Percentiles rank a stretch among this genome's conserved stretches.
phyloP scores from a whole-genome alignment of 2,329 filamentous ascomycete genomes.

The Didymella glomerata region DNA sequence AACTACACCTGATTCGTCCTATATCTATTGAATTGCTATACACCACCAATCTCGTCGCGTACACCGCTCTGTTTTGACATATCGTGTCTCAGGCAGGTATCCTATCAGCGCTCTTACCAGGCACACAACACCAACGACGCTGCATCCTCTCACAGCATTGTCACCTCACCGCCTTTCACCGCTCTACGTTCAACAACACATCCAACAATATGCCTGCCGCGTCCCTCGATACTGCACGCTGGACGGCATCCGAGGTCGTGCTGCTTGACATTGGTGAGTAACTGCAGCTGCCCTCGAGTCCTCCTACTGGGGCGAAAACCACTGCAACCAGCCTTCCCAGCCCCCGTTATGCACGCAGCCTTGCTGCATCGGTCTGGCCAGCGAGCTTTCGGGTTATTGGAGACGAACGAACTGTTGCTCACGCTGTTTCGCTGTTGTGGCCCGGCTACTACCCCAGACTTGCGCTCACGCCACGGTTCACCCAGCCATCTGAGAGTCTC shows the following conservation, averaged over 20 bases:
- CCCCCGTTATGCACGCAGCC: constrained; percentile 27
- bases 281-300: constrained; percentile 28
- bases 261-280: constrained; percentile 68
- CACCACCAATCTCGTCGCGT: constrained; percentile 32
- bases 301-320: constrained; percentile 22
- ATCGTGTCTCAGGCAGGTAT: constrained; percentile 29
- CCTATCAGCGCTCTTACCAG: constrained; percentile 41
- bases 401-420: constrained; percentile 17
- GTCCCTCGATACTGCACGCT: constrained; percentile 41
- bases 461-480: constrained; percentile 39
- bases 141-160: constrained; percentile 35
- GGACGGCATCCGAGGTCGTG: constrained; percentile 56
- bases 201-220: constrained; percentile 40
- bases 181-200: constrained; percentile 28
- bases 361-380: constrained; percentile 30
- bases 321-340: constrained; percentile 34
- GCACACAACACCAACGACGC: constrained; percentile 31
- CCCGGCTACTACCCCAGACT: constrained; percentile 41
- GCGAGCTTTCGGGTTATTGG: constrained; percentile 25
- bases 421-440: constrained; percentile 28
- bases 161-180: constrained; percentile 47
- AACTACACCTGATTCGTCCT: constrained; percentile 19
- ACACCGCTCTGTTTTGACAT: constrained; percentile 43
- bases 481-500: constrained; percentile 32
- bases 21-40: constrained; percentile 22